Evolutionary conservation across 148 eudicot species (phyloP), one percentile per base, ranked within the genome.

Genomic region (Limonium bicolor): DNA sequence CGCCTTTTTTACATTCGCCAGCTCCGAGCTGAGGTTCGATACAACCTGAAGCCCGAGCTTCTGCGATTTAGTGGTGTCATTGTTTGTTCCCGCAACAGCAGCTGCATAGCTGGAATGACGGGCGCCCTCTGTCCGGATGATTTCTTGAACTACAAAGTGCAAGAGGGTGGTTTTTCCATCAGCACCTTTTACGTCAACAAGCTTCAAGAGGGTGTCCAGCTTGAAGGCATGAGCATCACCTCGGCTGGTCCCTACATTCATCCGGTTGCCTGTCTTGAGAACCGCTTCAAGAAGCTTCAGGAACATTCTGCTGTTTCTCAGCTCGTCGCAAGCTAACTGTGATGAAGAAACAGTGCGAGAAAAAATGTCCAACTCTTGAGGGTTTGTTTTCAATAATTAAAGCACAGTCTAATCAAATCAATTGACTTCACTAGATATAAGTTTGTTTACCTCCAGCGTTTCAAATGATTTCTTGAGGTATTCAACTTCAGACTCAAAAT

Each of bases 161-260:
- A 90, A 48, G 31, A 90, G 88, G 2, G 99, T 80, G 29, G 99
- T 90, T 63, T 85, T 84, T 20, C 95, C 99, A 53, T 90, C 95
- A 1, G 95, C 82, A 2, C 95, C 99, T 67, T 90, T 90, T 32
- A 90, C 63, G 46, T 90, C 99, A 14, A 67, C 82, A 2, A 90
- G 99, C 74, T 73, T 90, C 51, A 84, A 80, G 45, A 90, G 84
- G 1, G 99, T 90, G 58, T 90, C 95, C 1, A 90, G 99, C 60
- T 90, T 90, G 72, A 90, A 85, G 12, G 99, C 99, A 33, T 77
- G 93, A 29, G 99, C 99, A 37, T 85, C 93, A 6, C 99, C 99
- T 0, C 88, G 82, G 45, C 81, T 85, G 53, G 99, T 90, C 7
- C 99, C 99, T 19, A 75, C 79, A 39, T 90, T 90, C 99, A 90